Evolutionary conservation across 2,329 filamentous ascomycete species (phyloP).

Genomic region (Colletotrichum sp.): DNA sequence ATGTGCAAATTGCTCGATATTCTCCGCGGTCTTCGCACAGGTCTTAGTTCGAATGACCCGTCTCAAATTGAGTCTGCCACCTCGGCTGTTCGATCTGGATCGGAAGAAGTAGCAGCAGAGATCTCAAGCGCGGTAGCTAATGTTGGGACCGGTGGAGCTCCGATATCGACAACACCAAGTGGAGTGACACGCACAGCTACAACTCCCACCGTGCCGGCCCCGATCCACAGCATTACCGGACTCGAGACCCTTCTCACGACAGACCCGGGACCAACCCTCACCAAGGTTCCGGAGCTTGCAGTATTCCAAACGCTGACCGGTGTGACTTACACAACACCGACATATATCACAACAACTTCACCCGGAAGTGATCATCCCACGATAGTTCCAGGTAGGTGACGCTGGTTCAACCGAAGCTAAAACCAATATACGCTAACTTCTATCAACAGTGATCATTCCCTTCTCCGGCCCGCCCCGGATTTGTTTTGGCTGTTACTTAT

Average conservation of each 20-base stretch:
- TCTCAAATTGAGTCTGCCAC: background rate
- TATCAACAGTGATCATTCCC: background rate
- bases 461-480: background rate
- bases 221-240: background rate
- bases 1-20: background rate
- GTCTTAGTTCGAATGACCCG: background rate
- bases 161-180: background rate
- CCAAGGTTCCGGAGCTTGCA: background rate
- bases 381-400: background rate
- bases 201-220: background rate
- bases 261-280: background rate
- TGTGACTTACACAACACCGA: background rate
- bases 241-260: background rate
- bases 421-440: rapidly evolving
- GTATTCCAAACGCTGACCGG: background rate
- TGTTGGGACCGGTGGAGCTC: background rate
- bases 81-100: background rate
- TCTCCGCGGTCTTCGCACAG: background rate
- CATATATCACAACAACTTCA: background rate
- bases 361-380: background rate
- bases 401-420: background rate
- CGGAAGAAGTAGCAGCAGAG: background rate
- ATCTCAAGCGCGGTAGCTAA: background rate
- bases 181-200: background rate
- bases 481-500: background rate